Percentiles rank a stretch among this genome's conserved stretches.
Conservation (phyloP, 2,329 filamentous ascomycete species). For the Trichophyton simii region DNA sequence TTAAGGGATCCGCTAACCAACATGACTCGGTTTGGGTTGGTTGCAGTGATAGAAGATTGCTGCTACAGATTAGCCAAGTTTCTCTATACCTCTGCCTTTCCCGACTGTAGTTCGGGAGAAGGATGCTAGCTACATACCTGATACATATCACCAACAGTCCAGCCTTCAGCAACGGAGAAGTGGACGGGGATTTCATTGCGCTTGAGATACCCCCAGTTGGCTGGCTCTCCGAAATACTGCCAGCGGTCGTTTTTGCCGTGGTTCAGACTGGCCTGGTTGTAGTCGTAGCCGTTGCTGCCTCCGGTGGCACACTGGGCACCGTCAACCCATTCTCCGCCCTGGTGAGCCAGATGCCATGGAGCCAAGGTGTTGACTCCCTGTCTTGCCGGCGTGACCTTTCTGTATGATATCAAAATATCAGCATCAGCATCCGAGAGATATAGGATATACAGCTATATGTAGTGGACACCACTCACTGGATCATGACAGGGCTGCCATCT, state of each 20-base stretch:
- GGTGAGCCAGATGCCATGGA: slow-evolving; percentile 45
- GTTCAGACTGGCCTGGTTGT: slow-evolving; percentile 43
- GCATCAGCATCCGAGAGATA: too few species aligned
- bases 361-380: slow-evolving; percentile 35
- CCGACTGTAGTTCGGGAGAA: too few species aligned
- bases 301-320: slow-evolving; percentile 44
- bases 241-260: slow-evolving; percentile 42
- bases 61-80: slow-evolving; percentile 10
- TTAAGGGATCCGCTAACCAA: slow-evolving; percentile 43
- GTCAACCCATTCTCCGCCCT: slow-evolving; percentile 38
- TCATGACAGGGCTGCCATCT: slow-evolving; percentile 34
- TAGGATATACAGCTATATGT: background rate
- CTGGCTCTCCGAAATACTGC: slow-evolving; percentile 43
- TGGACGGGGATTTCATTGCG: slow-evolving; percentile 44
- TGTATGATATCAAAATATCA: slow-evolving; percentile 10
- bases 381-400: slow-evolving; percentile 30
- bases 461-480: slow-evolving; percentile 30
- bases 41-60: slow-evolving; percentile 41
- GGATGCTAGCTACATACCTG: slow-evolving; percentile 22
- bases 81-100: background rate
- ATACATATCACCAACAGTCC: slow-evolving; percentile 47
- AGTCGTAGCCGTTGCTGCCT: slow-evolving; percentile 41
- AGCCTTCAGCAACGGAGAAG: slow-evolving; percentile 43
- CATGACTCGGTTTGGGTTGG: slow-evolving; percentile 42
- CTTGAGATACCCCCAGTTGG: slow-evolving; percentile 41